Conservation (phyloP, 768 basidiomycete genomes). For the Mycena galericulata region DNA sequence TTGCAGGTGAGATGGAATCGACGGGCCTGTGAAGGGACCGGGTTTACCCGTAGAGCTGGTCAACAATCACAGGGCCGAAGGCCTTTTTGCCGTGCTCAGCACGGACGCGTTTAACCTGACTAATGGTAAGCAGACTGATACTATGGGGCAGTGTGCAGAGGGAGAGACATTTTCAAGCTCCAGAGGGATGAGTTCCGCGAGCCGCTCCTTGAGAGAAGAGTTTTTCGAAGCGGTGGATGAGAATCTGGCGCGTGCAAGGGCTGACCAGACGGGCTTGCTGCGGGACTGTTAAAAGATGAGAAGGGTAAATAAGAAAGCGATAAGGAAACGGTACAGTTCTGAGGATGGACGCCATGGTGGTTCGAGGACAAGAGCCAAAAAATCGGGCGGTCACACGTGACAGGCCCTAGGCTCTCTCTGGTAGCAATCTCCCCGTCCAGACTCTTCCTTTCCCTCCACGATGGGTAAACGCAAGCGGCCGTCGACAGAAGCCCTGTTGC, state of each 20-base stretch:
- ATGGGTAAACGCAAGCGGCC: slow-evolving; percentile 53
- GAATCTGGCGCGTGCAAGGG: slow-evolving; percentile 64
- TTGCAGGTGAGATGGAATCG: slow-evolving; percentile 21
- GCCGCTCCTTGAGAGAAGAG: slow-evolving; percentile 89
- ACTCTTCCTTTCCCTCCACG: not conserved
- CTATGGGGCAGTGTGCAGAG: slow-evolving; percentile 3
- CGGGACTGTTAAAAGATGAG: slow-evolving; percentile 58
- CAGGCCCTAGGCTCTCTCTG: no score
- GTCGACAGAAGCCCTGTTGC: slow-evolving; percentile 48
- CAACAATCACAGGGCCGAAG: slow-evolving; percentile 91
- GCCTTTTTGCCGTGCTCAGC: slow-evolving; percentile 91
- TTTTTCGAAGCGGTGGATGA: slow-evolving; percentile 76
- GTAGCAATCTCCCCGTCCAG: no score
- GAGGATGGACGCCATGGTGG: slow-evolving; percentile 59
- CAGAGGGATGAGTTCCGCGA: slow-evolving; percentile 92
- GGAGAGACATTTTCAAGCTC: slow-evolving; percentile 78
- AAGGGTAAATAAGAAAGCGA: slow-evolving; percentile 19
- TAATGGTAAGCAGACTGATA: slow-evolving; percentile 25
- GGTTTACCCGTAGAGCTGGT: slow-evolving; percentile 88
- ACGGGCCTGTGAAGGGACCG: not conserved
- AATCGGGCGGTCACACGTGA: not conserved
- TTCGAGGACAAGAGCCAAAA: slow-evolving; percentile 6
- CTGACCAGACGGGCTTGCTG: slow-evolving; percentile 57
- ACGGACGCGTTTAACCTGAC: slow-evolving; percentile 85
- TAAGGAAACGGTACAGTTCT: slow-evolving; percentile 51